phyloP scores from a whole-genome alignment of 148 eudicot genomes.

The Nyssa sinensis region DNA sequence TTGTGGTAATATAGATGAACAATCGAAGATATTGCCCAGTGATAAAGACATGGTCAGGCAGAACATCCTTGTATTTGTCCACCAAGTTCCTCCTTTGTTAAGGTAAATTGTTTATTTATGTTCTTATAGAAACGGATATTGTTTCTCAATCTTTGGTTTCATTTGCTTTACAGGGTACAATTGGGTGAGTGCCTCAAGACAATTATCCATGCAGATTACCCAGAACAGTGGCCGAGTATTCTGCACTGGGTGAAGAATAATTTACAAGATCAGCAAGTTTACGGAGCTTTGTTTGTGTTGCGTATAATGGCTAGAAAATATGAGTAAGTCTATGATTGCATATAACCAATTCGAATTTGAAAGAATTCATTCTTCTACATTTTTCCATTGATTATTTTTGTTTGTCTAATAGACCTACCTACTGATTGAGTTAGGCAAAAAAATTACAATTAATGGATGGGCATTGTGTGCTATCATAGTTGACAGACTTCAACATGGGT shows the following conservation, averaged over 20 bases:
- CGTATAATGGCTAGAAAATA: slow-evolving; percentile 96
- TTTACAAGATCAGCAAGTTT: slow-evolving; percentile 90
- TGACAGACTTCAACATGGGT: too few relatives aligned
- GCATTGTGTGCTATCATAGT: too few relatives aligned
- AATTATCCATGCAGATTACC: slow-evolving; percentile 87
- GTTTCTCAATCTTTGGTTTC: slow-evolving; percentile 1
- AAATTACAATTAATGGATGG: too few relatives aligned
- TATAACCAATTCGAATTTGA: too few relatives aligned
- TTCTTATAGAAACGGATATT: neutral
- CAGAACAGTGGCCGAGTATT: slow-evolving; percentile 95
- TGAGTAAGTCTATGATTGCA: slow-evolving; percentile 67
- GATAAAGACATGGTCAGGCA: slow-evolving; percentile 88
- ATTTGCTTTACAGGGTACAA: slow-evolving; percentile 59
- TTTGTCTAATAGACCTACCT: too few relatives aligned
- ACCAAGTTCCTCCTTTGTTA: slow-evolving; percentile 74
- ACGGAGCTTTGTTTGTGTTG: slow-evolving; percentile 91
- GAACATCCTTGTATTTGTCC: slow-evolving; percentile 74
- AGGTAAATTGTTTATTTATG: slow-evolving; percentile 44
- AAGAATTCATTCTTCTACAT: too few relatives aligned
- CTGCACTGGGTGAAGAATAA: slow-evolving; percentile 94
- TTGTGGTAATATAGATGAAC: slow-evolving; percentile 50
- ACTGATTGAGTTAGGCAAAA: too few relatives aligned
- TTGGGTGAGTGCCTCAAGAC: slow-evolving; percentile 98
- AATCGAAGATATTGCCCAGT: slow-evolving; percentile 70
- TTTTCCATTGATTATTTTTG: too few relatives aligned